Conservation (phyloP, 2,329 filamentous ascomycete genomes). For the Cordyceps militaris region DNA sequence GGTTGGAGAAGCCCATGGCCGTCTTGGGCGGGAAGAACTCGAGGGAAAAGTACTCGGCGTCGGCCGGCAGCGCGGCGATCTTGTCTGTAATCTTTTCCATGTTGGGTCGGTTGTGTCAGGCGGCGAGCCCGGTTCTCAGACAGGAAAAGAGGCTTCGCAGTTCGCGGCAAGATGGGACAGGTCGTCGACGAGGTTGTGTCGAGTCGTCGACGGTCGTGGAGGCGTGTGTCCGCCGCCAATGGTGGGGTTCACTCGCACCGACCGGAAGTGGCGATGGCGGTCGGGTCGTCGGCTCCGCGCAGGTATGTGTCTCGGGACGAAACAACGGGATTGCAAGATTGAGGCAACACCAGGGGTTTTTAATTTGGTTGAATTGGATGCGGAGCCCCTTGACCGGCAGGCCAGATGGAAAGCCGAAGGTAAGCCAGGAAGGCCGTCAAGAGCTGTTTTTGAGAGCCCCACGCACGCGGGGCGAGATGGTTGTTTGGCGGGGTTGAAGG, state of each 20-base stretch:
- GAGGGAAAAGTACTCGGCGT: slow-evolving; percentile 84
- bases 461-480: slow-evolving; percentile 6
- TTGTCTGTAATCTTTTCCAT: slow-evolving; percentile 94
- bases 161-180: not conserved
- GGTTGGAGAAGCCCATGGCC: slow-evolving; percentile 87
- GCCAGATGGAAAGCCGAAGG: slow-evolving; percentile 12
- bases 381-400: slow-evolving; percentile 6
- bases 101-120: not conserved
- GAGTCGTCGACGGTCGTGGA: not conserved
- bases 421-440: slow-evolving; percentile 10
- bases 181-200: not conserved
- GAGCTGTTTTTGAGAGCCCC: not conserved
- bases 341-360: not conserved
- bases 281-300: not conserved
- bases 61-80: slow-evolving; percentile 78
- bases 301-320: not conserved
- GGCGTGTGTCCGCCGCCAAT: not conserved
- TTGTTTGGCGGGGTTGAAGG: not conserved
- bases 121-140: not conserved
- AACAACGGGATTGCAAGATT: not conserved
- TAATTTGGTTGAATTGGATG: not conserved
- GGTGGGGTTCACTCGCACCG: slow-evolving; percentile 6
- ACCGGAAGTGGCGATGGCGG: not conserved
- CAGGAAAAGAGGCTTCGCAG: not conserved
- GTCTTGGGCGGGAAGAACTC: slow-evolving; percentile 99